phyloP scores from a whole-genome alignment of 768 basidiomycete species.

The Kwoniella europaea region DNA sequence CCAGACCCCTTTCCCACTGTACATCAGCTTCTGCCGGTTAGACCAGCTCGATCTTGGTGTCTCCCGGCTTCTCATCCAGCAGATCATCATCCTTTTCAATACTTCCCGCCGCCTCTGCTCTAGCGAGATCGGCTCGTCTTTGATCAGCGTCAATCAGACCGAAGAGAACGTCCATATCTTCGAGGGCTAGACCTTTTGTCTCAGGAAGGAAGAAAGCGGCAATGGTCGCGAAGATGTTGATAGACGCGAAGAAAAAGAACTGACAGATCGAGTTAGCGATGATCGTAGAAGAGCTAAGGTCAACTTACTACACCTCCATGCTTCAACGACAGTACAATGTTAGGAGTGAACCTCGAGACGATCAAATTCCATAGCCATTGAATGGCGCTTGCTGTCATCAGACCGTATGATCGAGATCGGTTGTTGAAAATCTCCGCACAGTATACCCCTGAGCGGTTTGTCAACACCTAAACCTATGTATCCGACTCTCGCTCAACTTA shows the following conservation, averaged over 20 bases:
- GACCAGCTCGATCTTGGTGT: neutral
- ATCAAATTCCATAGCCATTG: slow-evolving; percentile 63
- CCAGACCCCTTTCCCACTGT: no score
- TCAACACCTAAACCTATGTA: neutral
- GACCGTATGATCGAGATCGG: slow-evolving; percentile 77
- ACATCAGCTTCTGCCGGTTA: neutral
- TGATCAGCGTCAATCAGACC: slow-evolving; percentile 45
- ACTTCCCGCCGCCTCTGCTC: slow-evolving; percentile 4
- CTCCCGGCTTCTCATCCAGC: neutral
- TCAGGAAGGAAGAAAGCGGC: slow-evolving; percentile 37
- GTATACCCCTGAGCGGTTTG: slow-evolving; percentile 61
- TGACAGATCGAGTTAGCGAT: neutral
- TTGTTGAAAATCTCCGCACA: slow-evolving; percentile 87
- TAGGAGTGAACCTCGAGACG: slow-evolving; percentile 40
- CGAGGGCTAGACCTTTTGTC: slow-evolving; percentile 38
- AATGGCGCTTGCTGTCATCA: slow-evolving; percentile 73
- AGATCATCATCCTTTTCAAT: slow-evolving; percentile 16
- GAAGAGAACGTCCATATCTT: slow-evolving; percentile 50
- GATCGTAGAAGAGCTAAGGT: neutral
- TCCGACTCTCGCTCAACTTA: neutral
- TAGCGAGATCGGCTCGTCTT: slow-evolving; percentile 39
- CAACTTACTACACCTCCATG: slow-evolving; percentile 35
- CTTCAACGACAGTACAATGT: slow-evolving; percentile 40
- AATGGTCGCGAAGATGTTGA: slow-evolving; percentile 36
- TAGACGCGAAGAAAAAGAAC: slow-evolving; percentile 51